Evolutionary conservation across 176 grass and related monocot genomes (phyloP), one percentile per base, ranked within the genome.

Genomic region (Urochloa ruziziensis): DNA sequence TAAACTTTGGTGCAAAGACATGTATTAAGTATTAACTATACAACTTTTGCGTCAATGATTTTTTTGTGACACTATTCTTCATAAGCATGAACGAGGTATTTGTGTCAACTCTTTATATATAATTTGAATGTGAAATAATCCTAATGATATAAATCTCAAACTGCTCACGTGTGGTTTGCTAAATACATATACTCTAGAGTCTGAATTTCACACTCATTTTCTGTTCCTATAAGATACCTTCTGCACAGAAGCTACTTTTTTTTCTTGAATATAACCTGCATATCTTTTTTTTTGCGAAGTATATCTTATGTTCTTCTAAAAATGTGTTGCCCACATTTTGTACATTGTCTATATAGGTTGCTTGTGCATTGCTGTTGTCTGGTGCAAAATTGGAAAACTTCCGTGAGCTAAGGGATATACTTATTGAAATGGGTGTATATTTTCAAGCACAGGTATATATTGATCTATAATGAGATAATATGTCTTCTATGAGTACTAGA

Each of bases 361-460:
- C 70, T 23, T 82, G 78, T 7, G 86, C 90, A 18, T 73, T 91
- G 79, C 51, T 91, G 2, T 85, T 89, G 66, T 62, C 9, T 28
- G 86, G 90, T 54, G 64, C 74, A 73, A 65, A 88, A 25, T 49
- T 85, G 17, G 62, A 88, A 48, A 73, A 78, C 32, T 88, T 80
- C 53, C 67, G 28, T 67, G 76, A 40, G 8, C 32, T 82, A 25
- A 91, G 63, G 57, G 85, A 91, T 18, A 73, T 91, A 72, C 90
- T 91, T 63, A 34, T 85, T 77, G 90, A 91, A 78, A 88, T 91
- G 90, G 90, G 86, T 43, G 40, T 91, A 77, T 86, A 86, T 53
- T 86, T 86, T 73, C 84, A 86, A 13, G 78, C 78, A 80, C 76
- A 86, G 32, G 84, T 43, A 64, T n/a, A n/a, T 5, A 3, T 1